A percentile compares a stretch with the other conserved stretches of the same genome.
These are phyloP conservation scores for Mangifera indica DNA, from an alignment of 345 rosid genomes.

Conservation along the genomic window DNA sequence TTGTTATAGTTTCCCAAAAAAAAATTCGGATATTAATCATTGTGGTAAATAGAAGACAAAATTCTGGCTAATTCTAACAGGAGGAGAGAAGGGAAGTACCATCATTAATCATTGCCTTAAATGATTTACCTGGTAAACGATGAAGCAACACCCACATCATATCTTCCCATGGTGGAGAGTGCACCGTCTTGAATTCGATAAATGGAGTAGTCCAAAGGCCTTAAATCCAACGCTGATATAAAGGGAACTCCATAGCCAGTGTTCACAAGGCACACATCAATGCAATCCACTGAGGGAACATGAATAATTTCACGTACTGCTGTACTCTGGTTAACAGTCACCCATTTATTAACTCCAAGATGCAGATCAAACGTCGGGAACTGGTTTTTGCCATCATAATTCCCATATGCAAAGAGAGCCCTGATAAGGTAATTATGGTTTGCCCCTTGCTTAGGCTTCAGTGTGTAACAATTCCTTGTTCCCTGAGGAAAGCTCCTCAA, in stretches of 20 bases:
- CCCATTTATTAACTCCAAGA: conserved; percentile 20
- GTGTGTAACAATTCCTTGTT: neutral
- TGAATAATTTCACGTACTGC: neutral
- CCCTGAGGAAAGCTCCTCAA: neutral
- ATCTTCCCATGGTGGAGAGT: fast-evolving
- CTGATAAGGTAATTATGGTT: conserved; percentile 11
- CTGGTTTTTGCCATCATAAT: conserved; percentile 18
- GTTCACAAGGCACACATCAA: conserved; percentile 27
- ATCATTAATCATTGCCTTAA: neutral
- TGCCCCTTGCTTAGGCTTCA: conserved; percentile 15
- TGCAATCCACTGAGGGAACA: neutral
- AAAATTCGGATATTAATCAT: neutral
- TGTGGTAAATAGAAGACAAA: neutral
- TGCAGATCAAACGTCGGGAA: conserved; percentile 22
- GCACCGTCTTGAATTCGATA: neutral
- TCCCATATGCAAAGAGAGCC: conserved; percentile 24
- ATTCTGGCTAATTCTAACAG: neutral
- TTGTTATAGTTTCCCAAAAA: no score
- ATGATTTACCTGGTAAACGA: neutral
- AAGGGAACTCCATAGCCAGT: conserved; percentile 24
- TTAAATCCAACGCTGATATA: conserved; percentile 29
- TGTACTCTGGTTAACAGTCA: neutral
- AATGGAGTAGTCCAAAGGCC: conserved; percentile 9
- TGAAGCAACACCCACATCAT: neutral
- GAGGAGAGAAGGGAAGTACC: neutral